These are phyloP conservation scores for Sistotremastrum suecicum DNA, from an alignment of 768 basidiomycete species.

Conservation along the genomic window DNA sequence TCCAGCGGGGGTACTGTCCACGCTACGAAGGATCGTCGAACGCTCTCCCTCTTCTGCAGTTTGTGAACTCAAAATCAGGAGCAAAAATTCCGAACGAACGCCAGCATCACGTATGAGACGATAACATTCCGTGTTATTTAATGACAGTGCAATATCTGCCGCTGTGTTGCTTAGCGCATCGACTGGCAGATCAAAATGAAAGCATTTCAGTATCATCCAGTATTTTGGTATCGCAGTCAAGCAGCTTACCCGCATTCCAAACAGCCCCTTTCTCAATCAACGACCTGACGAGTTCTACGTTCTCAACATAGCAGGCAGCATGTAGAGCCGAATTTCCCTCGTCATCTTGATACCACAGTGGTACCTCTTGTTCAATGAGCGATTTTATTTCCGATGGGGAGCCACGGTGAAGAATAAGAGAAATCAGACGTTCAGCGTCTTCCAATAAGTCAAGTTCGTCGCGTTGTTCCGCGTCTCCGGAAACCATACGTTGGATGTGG, in stretches of 20 bases:
- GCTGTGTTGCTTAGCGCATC: conserved; percentile 74
- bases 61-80: conserved; percentile 43
- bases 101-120: conserved; percentile 80
- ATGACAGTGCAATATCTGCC: conserved; percentile 78
- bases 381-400: conserved; percentile 21
- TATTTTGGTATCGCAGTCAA: conserved; percentile 4
- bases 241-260: conserved; percentile 70
- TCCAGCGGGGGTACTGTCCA: conserved; percentile 41
- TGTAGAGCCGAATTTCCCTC: conserved; percentile 73
- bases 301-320: conserved; percentile 67
- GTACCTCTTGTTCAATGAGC: conserved; percentile 53
- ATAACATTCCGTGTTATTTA: conserved; percentile 67
- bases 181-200: conserved; percentile 26
- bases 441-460: too few relatives aligned
- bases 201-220: background rate
- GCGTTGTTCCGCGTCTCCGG: too few relatives aligned
- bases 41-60: conserved; percentile 13
- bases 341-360: conserved; percentile 82
- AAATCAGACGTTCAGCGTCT: too few relatives aligned
- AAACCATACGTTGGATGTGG: too few relatives aligned
- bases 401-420: too few relatives aligned
- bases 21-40: conserved; percentile 28
- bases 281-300: conserved; percentile 43
- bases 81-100: conserved; percentile 75
- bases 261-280: conserved; percentile 74